A percentile compares a stretch with the other conserved stretches of the same genome.
These are phyloP conservation scores for Mycena sp. DNA, from an alignment of 1,284 basidiomycete genomes.

Conservation along the genomic window DNA sequence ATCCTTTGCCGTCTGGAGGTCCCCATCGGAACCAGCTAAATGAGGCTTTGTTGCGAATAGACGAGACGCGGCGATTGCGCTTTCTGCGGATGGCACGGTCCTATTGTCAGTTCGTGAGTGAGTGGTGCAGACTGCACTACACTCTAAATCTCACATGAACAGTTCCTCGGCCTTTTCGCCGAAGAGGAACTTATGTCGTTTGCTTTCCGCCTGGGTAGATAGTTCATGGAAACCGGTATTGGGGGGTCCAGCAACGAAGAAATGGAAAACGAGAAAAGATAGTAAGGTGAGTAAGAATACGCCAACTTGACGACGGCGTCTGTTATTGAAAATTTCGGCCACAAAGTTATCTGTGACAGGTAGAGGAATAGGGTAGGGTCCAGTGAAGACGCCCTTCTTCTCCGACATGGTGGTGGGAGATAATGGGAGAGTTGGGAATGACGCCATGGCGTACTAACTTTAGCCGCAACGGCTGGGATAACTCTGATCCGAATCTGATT, in stretches of 20 bases:
- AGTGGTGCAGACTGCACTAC: neutral
- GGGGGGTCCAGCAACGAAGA: slow-evolving; percentile 7
- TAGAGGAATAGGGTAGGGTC: slow-evolving; percentile 22
- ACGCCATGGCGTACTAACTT: too few relatives aligned
- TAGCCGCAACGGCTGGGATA: too few relatives aligned
- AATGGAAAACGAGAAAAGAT: slow-evolving; percentile 20
- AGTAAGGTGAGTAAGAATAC: slow-evolving; percentile 9
- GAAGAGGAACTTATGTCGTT: slow-evolving; percentile 12
- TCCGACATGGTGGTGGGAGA: slow-evolving; percentile 19
- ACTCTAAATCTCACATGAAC: slow-evolving; percentile 48
- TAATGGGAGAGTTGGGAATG: too few relatives aligned
- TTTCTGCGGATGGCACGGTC: slow-evolving; percentile 64
- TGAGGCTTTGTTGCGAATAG: slow-evolving; percentile 75
- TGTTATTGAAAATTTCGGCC: slow-evolving; percentile 6
- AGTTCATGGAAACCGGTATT: slow-evolving; percentile 1
- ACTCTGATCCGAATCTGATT: too few relatives aligned
- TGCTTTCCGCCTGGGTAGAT: slow-evolving; percentile 8
- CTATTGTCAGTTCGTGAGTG: slow-evolving; percentile 43
- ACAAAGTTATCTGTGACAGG: slow-evolving; percentile 21
- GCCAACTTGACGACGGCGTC: slow-evolving; percentile 14
- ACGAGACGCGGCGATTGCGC: slow-evolving; percentile 65
- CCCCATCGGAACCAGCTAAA: slow-evolving; percentile 73
- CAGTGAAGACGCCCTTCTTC: slow-evolving; percentile 14
- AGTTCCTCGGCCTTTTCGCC: slow-evolving; percentile 41
- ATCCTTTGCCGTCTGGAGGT: slow-evolving; percentile 70